Percentiles rank a stretch among this genome's conserved stretches.
These are phyloP conservation scores for Phaeophleospora eucalypticola DNA, from an alignment of 2,329 filamentous ascomycete species.

Conservation along the genomic window DNA sequence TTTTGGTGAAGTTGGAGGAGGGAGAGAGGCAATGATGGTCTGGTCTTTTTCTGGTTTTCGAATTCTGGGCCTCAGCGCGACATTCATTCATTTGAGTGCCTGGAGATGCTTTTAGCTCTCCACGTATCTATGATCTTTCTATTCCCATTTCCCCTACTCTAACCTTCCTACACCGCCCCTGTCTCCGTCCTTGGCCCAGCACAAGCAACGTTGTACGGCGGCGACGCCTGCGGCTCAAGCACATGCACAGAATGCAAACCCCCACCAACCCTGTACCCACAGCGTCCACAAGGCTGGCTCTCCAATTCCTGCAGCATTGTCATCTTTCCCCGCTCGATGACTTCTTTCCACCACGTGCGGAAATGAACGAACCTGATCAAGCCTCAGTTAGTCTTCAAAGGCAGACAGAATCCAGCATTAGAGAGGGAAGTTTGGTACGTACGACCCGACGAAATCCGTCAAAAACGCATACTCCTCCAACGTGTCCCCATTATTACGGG, in stretches of 20 bases:
- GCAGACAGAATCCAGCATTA: background rate
- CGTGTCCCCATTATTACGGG: background rate
- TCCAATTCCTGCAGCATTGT: constrained; percentile 4
- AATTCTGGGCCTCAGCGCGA: too few species aligned
- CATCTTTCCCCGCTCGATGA: constrained; percentile 12
- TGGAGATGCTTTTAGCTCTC: background rate
- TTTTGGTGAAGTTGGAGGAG: constrained; percentile 2
- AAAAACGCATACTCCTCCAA: constrained; percentile 12
- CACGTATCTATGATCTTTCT: constrained; percentile 7
- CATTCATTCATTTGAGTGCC: background rate
- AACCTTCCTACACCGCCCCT: constrained; percentile 12
- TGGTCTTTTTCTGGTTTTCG: too few species aligned
- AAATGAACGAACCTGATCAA: constrained; percentile 8
- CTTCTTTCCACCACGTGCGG: constrained; percentile 11
- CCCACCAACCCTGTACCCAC: too few species aligned
- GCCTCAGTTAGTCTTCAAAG: too few species aligned
- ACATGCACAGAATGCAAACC: too few species aligned
- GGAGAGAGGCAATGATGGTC: background rate
- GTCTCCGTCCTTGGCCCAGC: constrained; percentile 1
- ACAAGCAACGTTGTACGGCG: constrained; percentile 1
- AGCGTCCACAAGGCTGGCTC: constrained; percentile 7
- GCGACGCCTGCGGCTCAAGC: background rate
- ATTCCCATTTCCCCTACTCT: constrained; percentile 8
- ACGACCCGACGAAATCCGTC: constrained; percentile 11
- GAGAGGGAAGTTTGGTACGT: background rate